A percentile compares a stretch with the other conserved stretches of the same genome.
phyloP scores from a whole-genome alignment of 352 stramenopile species.

The Nothophytophthora sp. region DNA sequence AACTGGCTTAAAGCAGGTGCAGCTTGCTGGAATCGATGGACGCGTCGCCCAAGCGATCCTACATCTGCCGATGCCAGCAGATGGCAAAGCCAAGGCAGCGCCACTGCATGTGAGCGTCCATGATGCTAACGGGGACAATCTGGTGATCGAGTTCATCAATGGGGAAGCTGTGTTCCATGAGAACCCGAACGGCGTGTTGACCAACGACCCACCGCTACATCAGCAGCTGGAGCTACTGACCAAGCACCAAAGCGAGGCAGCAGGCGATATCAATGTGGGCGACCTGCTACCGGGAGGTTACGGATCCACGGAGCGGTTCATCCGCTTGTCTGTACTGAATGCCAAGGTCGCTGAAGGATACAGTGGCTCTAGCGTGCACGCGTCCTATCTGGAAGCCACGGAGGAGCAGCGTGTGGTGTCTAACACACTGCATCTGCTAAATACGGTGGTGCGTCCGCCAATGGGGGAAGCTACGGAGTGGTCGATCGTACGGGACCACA shows the following conservation, averaged over 20 bases:
- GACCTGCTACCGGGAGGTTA: constrained; percentile 51
- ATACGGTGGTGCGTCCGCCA: constrained; percentile 56
- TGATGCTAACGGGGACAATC: constrained; percentile 54
- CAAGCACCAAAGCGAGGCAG: constrained; percentile 14
- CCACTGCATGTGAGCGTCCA: constrained; percentile 70
- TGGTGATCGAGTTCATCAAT: constrained; percentile 76
- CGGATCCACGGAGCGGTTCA: constrained; percentile 49
- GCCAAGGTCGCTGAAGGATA: constrained; percentile 39
- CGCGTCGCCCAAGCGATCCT: constrained; percentile 25
- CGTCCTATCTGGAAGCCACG: constrained; percentile 55
- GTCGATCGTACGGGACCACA: constrained; percentile 72
- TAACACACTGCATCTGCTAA: constrained; percentile 61
- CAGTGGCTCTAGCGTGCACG: constrained; percentile 18
- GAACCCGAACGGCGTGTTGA: constrained; percentile 68
- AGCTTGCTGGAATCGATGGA: constrained; percentile 57
- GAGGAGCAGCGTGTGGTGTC: constrained; percentile 58
- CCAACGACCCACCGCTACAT: constrained; percentile 63
- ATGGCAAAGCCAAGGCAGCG: constrained; percentile 24
- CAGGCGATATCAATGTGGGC: constrained; percentile 16
- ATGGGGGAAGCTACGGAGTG: constrained; percentile 61
- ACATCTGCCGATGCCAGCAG: constrained; percentile 11
- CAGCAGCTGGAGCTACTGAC: constrained; percentile 43
- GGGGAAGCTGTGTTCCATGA: constrained; percentile 56
- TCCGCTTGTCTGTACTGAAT: constrained; percentile 73
- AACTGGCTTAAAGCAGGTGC: constrained; percentile 41